These are phyloP conservation scores for Cryptosporidium muris DNA, from an alignment of 169 alveolate species.

Conservation along the genomic window DNA sequence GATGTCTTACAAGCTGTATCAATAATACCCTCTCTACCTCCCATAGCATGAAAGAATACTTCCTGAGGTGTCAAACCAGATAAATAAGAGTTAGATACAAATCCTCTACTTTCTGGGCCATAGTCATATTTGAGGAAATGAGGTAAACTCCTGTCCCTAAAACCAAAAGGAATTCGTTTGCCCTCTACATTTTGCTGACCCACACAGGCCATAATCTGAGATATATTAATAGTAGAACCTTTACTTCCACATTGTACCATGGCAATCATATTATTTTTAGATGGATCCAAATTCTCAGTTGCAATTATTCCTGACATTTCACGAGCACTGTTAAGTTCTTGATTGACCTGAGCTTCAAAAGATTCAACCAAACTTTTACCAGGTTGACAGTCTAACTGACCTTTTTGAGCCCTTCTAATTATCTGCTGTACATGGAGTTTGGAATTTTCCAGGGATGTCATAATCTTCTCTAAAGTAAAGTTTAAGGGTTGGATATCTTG, in stretches of 20 bases:
- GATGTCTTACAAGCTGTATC: constrained; percentile 99
- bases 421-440: constrained; percentile 85
- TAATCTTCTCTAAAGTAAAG: constrained; percentile 88
- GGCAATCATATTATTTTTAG: constrained; percentile 93
- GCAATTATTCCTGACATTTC: constrained; percentile 92
- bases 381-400: constrained; percentile 96
- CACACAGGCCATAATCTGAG: constrained; percentile 99
- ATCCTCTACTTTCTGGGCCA: constrained; percentile 99
- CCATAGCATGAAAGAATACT: constrained; percentile 99
- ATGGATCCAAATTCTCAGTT: constrained; percentile 90
- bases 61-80: constrained; percentile 98
- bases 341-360: constrained; percentile 96
- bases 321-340: constrained; percentile 95
- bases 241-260: constrained; percentile 98
- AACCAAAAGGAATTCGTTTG: constrained; percentile 98
- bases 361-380: constrained; percentile 97
- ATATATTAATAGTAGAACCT: constrained; percentile 95
- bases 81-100: constrained; percentile 97
- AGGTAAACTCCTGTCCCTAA: constrained; percentile 97
- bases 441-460: constrained; percentile 85
- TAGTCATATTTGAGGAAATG: constrained; percentile 98
- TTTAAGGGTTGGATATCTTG: constrained; percentile 96
- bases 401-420: constrained; percentile 92
- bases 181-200: constrained; percentile 99
- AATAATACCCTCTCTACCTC: constrained; percentile 99